These are phyloP conservation scores for Vigna unguiculata DNA, from an alignment of 306 rosid genomes.

Conservation along the genomic window DNA sequence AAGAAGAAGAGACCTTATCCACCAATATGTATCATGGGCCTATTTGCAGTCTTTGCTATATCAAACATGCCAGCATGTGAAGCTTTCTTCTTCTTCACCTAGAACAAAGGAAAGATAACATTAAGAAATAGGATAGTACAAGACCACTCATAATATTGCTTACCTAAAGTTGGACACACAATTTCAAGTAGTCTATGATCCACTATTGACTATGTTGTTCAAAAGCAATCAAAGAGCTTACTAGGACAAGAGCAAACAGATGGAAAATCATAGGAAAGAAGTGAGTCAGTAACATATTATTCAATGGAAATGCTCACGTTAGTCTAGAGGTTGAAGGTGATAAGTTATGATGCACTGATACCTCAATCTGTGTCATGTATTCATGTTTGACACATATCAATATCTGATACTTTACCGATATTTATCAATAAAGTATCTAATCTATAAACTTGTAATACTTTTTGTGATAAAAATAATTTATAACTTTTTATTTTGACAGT, in stretches of 20 bases:
- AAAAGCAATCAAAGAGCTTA: constrained; percentile 16
- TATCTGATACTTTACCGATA: too few relatives aligned
- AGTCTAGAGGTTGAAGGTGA: neutral
- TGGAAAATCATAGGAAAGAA: neutral
- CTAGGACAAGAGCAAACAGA: neutral
- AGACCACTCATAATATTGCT: neutral
- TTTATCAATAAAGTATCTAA: too few relatives aligned
- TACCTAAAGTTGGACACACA: neutral
- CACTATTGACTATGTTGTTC: constrained; percentile 9
- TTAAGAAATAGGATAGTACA: neutral
- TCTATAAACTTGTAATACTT: too few relatives aligned
- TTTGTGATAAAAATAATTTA: too few relatives aligned
- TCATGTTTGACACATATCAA: too few relatives aligned
- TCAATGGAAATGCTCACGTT: neutral
- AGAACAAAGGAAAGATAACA: constrained; percentile 32
- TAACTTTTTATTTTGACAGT: too few relatives aligned
- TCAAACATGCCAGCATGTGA: constrained; percentile 97
- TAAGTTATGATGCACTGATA: too few relatives aligned
- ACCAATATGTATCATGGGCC: constrained; percentile 98
- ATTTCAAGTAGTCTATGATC: constrained; percentile 10
- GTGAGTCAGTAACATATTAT: neutral
- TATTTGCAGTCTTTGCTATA: constrained; percentile 85
- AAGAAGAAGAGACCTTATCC: constrained; percentile 65
- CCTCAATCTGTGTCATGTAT: too few relatives aligned
- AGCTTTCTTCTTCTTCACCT: constrained; percentile 97